Conservation (phyloP, 371 early-diverging fungal species). For the Zychaea mexicana region DNA sequence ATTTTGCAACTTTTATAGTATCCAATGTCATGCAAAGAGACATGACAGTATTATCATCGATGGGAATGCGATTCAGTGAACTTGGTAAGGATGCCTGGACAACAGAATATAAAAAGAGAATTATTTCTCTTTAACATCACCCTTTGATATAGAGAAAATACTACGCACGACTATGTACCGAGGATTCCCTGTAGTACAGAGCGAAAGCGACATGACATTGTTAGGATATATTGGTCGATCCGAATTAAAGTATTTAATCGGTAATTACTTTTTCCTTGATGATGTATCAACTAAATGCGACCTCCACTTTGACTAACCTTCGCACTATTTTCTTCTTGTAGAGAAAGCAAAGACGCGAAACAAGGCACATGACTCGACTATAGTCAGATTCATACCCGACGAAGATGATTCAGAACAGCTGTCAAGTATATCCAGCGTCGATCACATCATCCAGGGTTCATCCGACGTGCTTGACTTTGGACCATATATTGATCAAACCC, state of each 20-base stretch:
- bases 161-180: slow-evolving; percentile 57
- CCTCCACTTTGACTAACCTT: not conserved
- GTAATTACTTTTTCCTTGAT: slow-evolving; percentile 17
- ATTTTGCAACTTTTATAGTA: slow-evolving; percentile 29
- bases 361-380: slow-evolving; percentile 52
- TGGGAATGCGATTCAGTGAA: slow-evolving; percentile 45
- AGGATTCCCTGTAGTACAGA: slow-evolving; percentile 90
- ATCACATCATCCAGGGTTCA: slow-evolving; percentile 32
- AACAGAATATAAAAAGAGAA: not conserved
- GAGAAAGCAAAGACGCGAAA: slow-evolving; percentile 55
- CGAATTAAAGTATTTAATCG: slow-evolving; percentile 75
- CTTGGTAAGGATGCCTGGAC: too few relatives aligned
- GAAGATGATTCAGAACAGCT: slow-evolving; percentile 34
- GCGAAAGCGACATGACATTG: slow-evolving; percentile 60
- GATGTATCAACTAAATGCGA: too few relatives aligned
- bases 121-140: not conserved
- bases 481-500: slow-evolving; percentile 81
- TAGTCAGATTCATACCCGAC: slow-evolving; percentile 60
- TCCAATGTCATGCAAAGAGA: slow-evolving; percentile 67
- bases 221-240: slow-evolving; percentile 83
- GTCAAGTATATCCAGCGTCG: slow-evolving; percentile 19
- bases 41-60: slow-evolving; percentile 58
- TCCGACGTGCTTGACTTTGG: slow-evolving; percentile 72
- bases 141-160: slow-evolving; percentile 39
- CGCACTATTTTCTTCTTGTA: not conserved